A percentile compares a stretch with the other conserved stretches of the same genome.
Evolutionary conservation across 1,284 basidiomycete species (phyloP).

Genomic region (Papiliotrema fonsecae): DNA sequence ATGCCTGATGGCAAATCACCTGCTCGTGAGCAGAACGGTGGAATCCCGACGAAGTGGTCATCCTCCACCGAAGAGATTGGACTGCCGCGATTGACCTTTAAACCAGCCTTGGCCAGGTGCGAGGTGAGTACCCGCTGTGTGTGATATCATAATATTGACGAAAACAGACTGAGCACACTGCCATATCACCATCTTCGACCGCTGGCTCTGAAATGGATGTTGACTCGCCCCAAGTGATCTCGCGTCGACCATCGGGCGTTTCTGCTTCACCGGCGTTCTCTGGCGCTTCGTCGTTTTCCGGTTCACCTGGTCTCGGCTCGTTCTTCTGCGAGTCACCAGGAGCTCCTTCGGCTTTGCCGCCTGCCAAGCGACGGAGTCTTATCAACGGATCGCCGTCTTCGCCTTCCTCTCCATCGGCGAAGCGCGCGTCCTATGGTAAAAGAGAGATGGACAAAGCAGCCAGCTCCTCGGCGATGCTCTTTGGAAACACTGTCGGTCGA

Average conservation of each 20-base stretch:
- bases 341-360: slow-evolving; percentile 19
- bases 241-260: slow-evolving; percentile 14
- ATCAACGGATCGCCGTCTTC: slow-evolving; percentile 39
- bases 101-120: slow-evolving; percentile 25
- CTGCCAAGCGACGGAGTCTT: slow-evolving; percentile 31
- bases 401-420: slow-evolving; percentile 41
- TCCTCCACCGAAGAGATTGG: slow-evolving; percentile 32
- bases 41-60: slow-evolving; percentile 37
- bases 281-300: slow-evolving; percentile 18
- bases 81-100: slow-evolving; percentile 19
- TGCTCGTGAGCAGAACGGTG: slow-evolving; percentile 11
- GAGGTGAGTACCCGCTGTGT: slow-evolving; percentile 21
- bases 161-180: slow-evolving; percentile 22
- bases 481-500: slow-evolving; percentile 18
- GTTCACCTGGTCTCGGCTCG: slow-evolving; percentile 40
- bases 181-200: slow-evolving; percentile 7
- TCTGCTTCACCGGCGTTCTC: slow-evolving; percentile 18
- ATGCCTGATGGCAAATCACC: slow-evolving; percentile 22
- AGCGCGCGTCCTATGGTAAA: slow-evolving; percentile 30
- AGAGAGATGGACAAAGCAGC: slow-evolving; percentile 30
- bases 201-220: slow-evolving; percentile 32
- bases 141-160: slow-evolving; percentile 2
- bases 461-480: slow-evolving; percentile 35
- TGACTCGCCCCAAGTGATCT: slow-evolving; percentile 28
- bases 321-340: slow-evolving; percentile 45